Evolutionary conservation across 1,284 basidiomycete genomes (phyloP), one percentile per base, ranked within the genome.

Genomic region (Apiotrichum akiyoshidainum): DNA sequence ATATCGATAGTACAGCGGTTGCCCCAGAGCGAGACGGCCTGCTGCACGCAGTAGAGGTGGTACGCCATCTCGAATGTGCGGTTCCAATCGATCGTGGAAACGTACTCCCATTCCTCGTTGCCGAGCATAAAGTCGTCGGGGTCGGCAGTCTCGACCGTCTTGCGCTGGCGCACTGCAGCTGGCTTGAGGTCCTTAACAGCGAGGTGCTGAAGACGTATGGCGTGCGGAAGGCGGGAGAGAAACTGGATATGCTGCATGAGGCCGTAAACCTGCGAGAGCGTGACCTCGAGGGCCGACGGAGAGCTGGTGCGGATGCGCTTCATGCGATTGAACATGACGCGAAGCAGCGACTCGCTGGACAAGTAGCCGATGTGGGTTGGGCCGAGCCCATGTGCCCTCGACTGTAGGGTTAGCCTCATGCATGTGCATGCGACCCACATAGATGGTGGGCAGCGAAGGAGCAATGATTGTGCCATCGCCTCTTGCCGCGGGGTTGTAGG

Each of bases 1-100:
- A 65, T 34, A 31, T 54, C 46, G 5, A 63, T 52, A 2, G 59
- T 52, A 2, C 46, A 37, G 14, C 58, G 48, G 19, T 37, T 46
- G 5, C 60, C 57, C 68, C 68, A 73, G 0, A 74, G 54, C 5
- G 46, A 44, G 35, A 71, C 65, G 10, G 65, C 66, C 52, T 68
- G 60, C 41, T 68, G 66, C n/a, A 70, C 66, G 17, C 64, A 63
- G 44, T 65, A 72, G 7, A 74, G 60, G 5, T 65, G 52, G 52
- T 64, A 66, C 0, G 64, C 66, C 16, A 55, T 51, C 5, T 59
- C 58, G 9, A 74, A 46, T 0, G 62, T 63, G n/a, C 57, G 31
- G 21, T 60, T 52, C 68, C 68, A 73, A 21, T 67, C 52, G 14
- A 64, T 49, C 13, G 16, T 37, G 13, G 44, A n/a, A 26, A 64